phyloP scores from a whole-genome alignment of 2,329 filamentous ascomycete species.

The Aspergillus sp. region DNA sequence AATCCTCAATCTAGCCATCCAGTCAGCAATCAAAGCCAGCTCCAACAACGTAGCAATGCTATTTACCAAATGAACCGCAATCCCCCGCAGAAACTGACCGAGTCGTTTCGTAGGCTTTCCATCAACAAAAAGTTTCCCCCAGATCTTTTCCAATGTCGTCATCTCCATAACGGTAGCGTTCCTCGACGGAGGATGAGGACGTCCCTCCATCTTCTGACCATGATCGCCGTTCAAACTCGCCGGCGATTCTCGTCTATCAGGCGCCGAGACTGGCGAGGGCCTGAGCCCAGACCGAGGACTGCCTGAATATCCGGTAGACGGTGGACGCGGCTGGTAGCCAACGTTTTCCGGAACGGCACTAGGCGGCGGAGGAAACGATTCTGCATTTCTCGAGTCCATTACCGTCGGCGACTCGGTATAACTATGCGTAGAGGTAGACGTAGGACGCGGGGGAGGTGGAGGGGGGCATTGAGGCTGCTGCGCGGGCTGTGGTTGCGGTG shows the following conservation, averaged over 20 bases:
- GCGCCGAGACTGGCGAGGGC: conserved; percentile 13
- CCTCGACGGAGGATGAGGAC: conserved; percentile 34
- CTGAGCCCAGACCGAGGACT: conserved; percentile 17
- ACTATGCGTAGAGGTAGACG: background rate
- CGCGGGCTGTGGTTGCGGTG: conserved; percentile 12
- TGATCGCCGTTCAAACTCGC: conserved; percentile 31
- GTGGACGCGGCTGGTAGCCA: conserved; percentile 14
- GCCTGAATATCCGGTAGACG: conserved; percentile 13
- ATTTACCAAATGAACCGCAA: conserved; percentile 69
- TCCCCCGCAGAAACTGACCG: conserved; percentile 65
- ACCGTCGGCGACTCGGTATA: background rate
- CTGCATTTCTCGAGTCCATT: too few species aligned
- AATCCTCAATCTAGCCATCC: conserved; percentile 59
- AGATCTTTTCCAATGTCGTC: conserved; percentile 65
- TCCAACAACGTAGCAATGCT: background rate
- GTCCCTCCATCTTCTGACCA: conserved; percentile 22
- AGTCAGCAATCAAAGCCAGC: conserved; percentile 8
- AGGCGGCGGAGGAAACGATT: background rate
- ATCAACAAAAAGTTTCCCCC: conserved; percentile 69
- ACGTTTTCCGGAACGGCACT: background rate
- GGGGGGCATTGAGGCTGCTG: conserved; percentile 18
- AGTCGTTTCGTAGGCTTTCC: conserved; percentile 65
- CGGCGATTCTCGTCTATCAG: conserved; percentile 28
- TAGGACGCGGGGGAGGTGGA: conserved; percentile 13
- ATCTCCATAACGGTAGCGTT: conserved; percentile 40